Conservation (phyloP, 805 yeast species). For the Candida koratica region DNA sequence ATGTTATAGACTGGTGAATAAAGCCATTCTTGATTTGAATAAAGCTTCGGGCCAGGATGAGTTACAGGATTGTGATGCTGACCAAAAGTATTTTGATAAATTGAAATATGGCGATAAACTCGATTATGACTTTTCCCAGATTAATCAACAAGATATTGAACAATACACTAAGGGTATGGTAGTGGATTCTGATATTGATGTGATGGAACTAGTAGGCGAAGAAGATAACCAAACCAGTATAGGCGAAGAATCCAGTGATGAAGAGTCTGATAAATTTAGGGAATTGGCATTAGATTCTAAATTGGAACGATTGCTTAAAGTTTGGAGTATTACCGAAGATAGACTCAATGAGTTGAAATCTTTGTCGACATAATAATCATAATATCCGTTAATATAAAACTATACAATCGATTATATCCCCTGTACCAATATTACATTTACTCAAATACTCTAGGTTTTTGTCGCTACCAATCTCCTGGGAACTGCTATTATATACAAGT, state of each 20-base stretch:
- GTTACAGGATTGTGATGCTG: constrained; percentile 19
- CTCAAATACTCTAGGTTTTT: constrained; percentile 30
- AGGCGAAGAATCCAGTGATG: constrained; percentile 16
- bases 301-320: constrained; percentile 51
- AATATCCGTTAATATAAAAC: constrained; percentile 5
- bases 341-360: constrained; percentile 36
- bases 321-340: constrained; percentile 66
- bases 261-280: constrained; percentile 20
- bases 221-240: constrained; percentile 14
- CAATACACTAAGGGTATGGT: constrained; percentile 5
- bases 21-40: constrained; percentile 47
- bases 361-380: background rate
- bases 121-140: constrained; percentile 10
- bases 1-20: constrained; percentile 69
- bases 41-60: constrained; percentile 18
- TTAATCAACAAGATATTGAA: constrained; percentile 11
- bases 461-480: constrained; percentile 20
- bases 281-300: constrained; percentile 33
- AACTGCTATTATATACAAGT: constrained; percentile 26
- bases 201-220: constrained; percentile 3
- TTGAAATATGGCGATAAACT: constrained; percentile 8
- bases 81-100: constrained; percentile 14
- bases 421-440: constrained; percentile 40
- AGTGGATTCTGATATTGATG: constrained; percentile 3
- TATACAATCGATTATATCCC: constrained; percentile 36